These are phyloP conservation scores for Ceratocystis ficicola DNA, from an alignment of 2,329 filamentous ascomycete genomes.

Conservation along the genomic window DNA sequence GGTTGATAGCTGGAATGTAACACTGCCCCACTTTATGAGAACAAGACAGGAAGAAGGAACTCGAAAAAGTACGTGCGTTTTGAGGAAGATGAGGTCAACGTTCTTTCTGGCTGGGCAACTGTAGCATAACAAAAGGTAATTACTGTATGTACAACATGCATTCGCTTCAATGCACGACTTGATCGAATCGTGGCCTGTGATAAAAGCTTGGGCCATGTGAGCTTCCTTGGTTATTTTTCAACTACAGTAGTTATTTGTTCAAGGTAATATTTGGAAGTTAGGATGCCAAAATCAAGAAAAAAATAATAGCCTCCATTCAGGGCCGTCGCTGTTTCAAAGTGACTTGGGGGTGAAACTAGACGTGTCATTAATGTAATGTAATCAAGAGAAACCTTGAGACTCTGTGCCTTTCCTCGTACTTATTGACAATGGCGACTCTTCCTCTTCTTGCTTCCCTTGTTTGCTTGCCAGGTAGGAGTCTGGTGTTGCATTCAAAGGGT, in stretches of 20 bases:
- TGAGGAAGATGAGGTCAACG: background rate
- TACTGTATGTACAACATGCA: constrained; percentile 2
- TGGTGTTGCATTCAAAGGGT: constrained; percentile 5
- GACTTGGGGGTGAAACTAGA: background rate
- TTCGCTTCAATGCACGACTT: background rate
- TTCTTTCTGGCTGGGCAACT: background rate
- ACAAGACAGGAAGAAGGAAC: constrained; percentile 4
- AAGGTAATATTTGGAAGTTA: background rate
- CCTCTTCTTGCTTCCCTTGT: background rate
- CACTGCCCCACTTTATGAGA: constrained; percentile 1
- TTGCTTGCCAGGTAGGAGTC: background rate
- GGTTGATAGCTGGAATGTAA: constrained; percentile 7
- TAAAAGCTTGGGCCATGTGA: background rate
- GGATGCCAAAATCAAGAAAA: background rate
- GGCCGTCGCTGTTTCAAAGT: constrained; percentile 1
- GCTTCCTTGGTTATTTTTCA: background rate
- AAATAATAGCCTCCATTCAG: background rate
- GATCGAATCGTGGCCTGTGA: background rate
- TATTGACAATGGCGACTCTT: background rate
- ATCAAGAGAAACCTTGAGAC: background rate
- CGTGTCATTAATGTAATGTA: background rate
- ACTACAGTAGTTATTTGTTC: background rate
- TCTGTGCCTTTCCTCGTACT: background rate
- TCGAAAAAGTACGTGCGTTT: background rate
- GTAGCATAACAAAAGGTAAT: background rate